Percentiles rank a stretch among this genome's conserved stretches.
Conservation (phyloP, 192 early-diverging fungal genomes). For the Backusella luteola region DNA sequence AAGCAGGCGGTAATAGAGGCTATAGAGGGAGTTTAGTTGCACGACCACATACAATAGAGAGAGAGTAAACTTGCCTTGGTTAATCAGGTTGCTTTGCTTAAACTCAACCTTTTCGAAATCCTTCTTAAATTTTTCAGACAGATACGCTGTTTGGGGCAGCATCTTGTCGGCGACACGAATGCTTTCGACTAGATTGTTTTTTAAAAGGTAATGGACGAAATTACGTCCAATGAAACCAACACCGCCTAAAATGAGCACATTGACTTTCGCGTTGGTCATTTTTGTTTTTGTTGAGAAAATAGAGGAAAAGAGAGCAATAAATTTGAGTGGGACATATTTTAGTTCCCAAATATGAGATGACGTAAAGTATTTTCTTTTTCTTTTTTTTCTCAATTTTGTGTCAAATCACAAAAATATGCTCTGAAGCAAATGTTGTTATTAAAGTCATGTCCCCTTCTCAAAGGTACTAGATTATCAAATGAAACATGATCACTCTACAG, state of each 20-base stretch:
- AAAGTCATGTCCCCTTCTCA: no score
- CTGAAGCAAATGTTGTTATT: no score
- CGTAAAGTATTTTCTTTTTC: neutral
- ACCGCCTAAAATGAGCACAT: slow-evolving; percentile 77
- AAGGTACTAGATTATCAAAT: neutral
- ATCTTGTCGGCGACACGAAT: slow-evolving; percentile 83
- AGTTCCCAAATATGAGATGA: neutral
- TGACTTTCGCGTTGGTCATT: slow-evolving; percentile 32
- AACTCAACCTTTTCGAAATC: slow-evolving; percentile 78
- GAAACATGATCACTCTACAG: neutral
- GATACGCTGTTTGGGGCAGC: slow-evolving; percentile 76
- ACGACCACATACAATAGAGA: neutral
- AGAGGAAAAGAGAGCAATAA: neutral
- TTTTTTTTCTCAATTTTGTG: no score
- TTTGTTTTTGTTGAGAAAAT: neutral
- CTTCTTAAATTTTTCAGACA: slow-evolving; percentile 58
- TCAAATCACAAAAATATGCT: no score
- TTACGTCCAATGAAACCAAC: slow-evolving; percentile 85
- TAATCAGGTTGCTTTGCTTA: slow-evolving; percentile 74
- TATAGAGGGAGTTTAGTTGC: slow-evolving; percentile 21
- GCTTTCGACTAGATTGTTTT: slow-evolving; percentile 58
- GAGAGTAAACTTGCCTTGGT: slow-evolving; percentile 50
- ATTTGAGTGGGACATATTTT: neutral
- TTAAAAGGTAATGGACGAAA: slow-evolving; percentile 67
- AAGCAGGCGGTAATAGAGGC: slow-evolving; percentile 75